These are phyloP conservation scores for Fusarium ambrosium DNA, from an alignment of 2,329 filamentous ascomycete genomes.

Conservation along the genomic window DNA sequence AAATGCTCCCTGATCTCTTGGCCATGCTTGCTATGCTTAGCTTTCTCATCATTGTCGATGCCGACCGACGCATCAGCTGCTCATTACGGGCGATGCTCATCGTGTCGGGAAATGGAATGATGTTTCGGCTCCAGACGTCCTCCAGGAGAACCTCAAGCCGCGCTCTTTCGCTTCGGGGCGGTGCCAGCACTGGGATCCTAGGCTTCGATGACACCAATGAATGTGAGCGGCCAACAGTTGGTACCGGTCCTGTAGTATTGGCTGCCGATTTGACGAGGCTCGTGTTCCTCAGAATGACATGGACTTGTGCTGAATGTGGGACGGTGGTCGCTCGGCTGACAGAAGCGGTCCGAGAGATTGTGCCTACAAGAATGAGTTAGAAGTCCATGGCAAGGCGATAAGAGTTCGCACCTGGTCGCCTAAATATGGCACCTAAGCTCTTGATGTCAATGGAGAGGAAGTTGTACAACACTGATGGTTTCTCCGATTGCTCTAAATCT, in stretches of 20 bases:
- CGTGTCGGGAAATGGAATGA: conserved; percentile 88
- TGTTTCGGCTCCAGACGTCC: conserved; percentile 87
- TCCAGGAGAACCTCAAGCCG: conserved; percentile 80
- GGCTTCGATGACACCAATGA: conserved; percentile 79
- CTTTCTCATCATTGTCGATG: conserved; percentile 88
- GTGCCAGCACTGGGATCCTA: conserved; percentile 77
- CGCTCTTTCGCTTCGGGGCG: conserved; percentile 80
- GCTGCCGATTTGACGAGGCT: conserved; percentile 72
- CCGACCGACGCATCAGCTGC: conserved; percentile 80
- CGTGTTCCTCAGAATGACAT: conserved; percentile 91
- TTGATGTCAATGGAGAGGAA: conserved; percentile 79
- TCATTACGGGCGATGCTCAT: conserved; percentile 74
- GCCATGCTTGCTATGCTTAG: conserved; percentile 86
- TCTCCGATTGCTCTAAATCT: conserved; percentile 62
- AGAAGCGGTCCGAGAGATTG: conserved; percentile 76
- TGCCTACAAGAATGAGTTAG: conserved; percentile 58
- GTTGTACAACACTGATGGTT: conserved; percentile 67
- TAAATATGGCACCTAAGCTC: conserved; percentile 80
- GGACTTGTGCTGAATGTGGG: conserved; percentile 75
- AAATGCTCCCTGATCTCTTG: conserved; percentile 74
- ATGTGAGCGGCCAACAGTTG: conserved; percentile 81
- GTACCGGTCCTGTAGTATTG: conserved; percentile 52
- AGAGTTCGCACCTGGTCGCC: conserved; percentile 70
- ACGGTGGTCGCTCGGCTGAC: conserved; percentile 83
- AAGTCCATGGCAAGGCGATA: background rate